These are phyloP conservation scores for Neurospora tetrasperma DNA, from an alignment of 495 filamentous ascomycete genomes.

Conservation along the genomic window DNA sequence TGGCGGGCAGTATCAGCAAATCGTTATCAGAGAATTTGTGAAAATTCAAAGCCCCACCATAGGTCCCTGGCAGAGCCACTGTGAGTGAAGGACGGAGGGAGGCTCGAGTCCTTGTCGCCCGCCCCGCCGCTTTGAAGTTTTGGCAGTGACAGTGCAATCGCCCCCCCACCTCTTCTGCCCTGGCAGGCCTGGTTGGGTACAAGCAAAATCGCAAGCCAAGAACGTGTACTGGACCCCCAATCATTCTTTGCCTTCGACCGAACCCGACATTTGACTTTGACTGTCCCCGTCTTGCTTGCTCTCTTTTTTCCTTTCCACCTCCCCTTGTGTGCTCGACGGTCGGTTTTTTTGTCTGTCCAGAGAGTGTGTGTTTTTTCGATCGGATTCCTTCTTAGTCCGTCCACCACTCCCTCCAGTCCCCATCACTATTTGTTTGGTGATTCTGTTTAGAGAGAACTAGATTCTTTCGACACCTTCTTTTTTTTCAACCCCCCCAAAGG, in stretches of 20 bases:
- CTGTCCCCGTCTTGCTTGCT: neutral
- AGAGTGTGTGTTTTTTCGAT: neutral
- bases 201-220: neutral
- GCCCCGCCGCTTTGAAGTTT: conserved; percentile 4
- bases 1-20: neutral
- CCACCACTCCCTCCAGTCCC: neutral
- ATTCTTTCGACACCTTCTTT: neutral
- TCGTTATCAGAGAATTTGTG: conserved; percentile 25
- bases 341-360: neutral
- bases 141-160: neutral
- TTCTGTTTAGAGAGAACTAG: neutral
- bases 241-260: neutral
- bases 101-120: conserved; percentile 11
- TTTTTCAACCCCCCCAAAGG: neutral
- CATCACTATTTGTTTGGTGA: neutral
- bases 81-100: neutral
- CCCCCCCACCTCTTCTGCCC: conserved; percentile 6
- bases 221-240: neutral
- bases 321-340: neutral
- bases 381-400: neutral
- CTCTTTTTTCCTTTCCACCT: neutral
- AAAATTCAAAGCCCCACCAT: conserved; percentile 25
- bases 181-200: neutral
- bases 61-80: conserved; percentile 1
- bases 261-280: neutral